Percentiles rank a stretch among this genome's conserved stretches.
Evolutionary conservation across 2,329 filamentous ascomycete genomes (phyloP).

Genomic region (Xylaria sp.): DNA sequence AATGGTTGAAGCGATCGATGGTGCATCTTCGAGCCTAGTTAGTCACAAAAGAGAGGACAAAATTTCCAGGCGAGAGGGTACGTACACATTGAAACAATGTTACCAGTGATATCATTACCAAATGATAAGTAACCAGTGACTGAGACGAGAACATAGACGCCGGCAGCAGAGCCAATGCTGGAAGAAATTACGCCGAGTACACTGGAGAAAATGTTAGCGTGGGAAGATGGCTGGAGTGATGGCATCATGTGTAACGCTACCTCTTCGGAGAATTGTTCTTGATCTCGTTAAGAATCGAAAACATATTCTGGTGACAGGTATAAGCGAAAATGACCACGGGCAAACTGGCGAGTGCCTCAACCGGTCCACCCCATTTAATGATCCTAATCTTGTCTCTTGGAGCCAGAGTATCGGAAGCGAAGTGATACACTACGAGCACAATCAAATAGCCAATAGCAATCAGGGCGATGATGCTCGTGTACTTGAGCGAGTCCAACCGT

Average conservation of each 20-base stretch:
- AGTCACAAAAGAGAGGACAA: slow-evolving; percentile 1
- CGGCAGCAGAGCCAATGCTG: slow-evolving; percentile 87
- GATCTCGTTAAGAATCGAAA: slow-evolving; percentile 96
- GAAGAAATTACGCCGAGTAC: slow-evolving; percentile 79
- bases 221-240: background rate
- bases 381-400: slow-evolving; percentile 77
- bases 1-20: slow-evolving; percentile 84
- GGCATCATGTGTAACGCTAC: slow-evolving; percentile 34
- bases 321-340: slow-evolving; percentile 99
- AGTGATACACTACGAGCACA: slow-evolving; percentile 91
- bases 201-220: slow-evolving; percentile 49
- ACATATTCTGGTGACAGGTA: slow-evolving; percentile 99
- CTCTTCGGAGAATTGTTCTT: slow-evolving; percentile 75
- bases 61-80: slow-evolving; percentile 24
- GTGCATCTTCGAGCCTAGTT: slow-evolving; percentile 56
- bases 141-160: slow-evolving; percentile 87
- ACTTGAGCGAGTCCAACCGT: slow-evolving; percentile 92
- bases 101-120: slow-evolving; percentile 85
- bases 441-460: slow-evolving; percentile 95
- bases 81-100: slow-evolving; percentile 92
- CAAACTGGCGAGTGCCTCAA: slow-evolving; percentile 81
- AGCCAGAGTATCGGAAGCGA: slow-evolving; percentile 76
- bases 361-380: slow-evolving; percentile 77
- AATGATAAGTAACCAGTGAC: slow-evolving; percentile 97
- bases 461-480: slow-evolving; percentile 90